phyloP scores from a whole-genome alignment of 805 yeast genomes.

The Candida caryicola region DNA sequence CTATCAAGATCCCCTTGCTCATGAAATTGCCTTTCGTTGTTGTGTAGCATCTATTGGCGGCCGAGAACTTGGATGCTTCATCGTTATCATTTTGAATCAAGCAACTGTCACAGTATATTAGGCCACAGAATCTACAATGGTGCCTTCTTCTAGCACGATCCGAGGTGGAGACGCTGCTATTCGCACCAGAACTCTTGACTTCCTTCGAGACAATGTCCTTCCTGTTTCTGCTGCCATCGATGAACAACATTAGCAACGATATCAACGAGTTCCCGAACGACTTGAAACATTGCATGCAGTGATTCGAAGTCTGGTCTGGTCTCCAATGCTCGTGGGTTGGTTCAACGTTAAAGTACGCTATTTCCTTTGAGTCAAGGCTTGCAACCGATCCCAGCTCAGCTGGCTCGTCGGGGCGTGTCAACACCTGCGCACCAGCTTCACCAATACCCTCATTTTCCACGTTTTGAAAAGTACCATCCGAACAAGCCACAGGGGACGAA shows the following conservation, averaged over 20 bases:
- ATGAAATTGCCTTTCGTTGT: conserved; percentile 8
- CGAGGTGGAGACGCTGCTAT: not conserved
- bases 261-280: conserved; percentile 24
- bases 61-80: conserved; percentile 4
- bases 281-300: conserved; percentile 43
- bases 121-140: conserved; percentile 54
- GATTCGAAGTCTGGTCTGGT: conserved; percentile 38
- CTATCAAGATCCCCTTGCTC: conserved; percentile 19
- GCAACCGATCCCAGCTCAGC: not conserved
- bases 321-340: conserved; percentile 56
- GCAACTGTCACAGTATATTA: conserved; percentile 37
- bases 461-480: not conserved
- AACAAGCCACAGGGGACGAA: conserved; percentile 5
- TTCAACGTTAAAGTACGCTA: conserved; percentile 20
- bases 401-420: not conserved
- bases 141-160: conserved; percentile 26
- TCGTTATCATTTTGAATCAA: conserved; percentile 13
- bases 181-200: no score
- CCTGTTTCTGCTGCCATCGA: conserved; percentile 4
- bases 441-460: not conserved
- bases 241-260: conserved; percentile 8
- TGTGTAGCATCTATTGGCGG: conserved; percentile 5
- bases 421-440: not conserved
- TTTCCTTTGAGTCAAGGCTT: not conserved
- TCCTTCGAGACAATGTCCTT: not conserved